Conservation (phyloP, 2,329 filamentous ascomycete genomes). For the Beauveria sp. region DNA sequence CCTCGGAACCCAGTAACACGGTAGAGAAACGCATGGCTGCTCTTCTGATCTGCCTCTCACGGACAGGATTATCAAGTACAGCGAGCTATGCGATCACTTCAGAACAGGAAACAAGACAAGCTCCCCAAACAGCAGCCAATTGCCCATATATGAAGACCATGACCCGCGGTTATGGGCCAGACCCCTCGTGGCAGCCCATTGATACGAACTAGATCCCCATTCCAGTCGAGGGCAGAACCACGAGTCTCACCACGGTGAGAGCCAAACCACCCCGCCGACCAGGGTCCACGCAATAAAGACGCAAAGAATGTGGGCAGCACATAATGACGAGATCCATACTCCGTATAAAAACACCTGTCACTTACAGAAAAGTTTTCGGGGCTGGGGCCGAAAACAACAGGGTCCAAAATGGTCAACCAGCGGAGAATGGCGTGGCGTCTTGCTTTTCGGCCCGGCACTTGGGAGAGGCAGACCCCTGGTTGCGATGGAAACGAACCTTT, state of each 20-base stretch:
- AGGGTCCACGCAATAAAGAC: background rate
- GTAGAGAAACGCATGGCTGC: background rate
- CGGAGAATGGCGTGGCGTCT: background rate
- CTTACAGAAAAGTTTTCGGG: background rate
- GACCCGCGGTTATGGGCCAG: background rate
- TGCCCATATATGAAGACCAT: background rate
- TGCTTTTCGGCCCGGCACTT: background rate
- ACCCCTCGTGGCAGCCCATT: background rate
- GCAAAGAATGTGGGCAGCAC: slow-evolving; percentile 1
- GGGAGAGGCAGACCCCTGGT: background rate
- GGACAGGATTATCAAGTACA: background rate
- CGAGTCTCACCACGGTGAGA: background rate
- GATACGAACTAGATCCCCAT: background rate
- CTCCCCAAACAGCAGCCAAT: background rate
- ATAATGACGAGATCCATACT: background rate
- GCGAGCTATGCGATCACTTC: background rate
- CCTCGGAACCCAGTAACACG: background rate
- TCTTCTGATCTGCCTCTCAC: background rate
- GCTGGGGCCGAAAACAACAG: background rate
- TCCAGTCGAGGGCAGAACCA: slow-evolving; percentile 2
- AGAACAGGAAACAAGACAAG: background rate
- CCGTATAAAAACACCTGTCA: background rate
- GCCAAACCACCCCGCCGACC: background rate
- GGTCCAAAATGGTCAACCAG: background rate
- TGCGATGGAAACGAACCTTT: slow-evolving; percentile 1